These are phyloP conservation scores for Naganishia kalamii DNA, from an alignment of 768 basidiomycete genomes.

Conservation along the genomic window DNA sequence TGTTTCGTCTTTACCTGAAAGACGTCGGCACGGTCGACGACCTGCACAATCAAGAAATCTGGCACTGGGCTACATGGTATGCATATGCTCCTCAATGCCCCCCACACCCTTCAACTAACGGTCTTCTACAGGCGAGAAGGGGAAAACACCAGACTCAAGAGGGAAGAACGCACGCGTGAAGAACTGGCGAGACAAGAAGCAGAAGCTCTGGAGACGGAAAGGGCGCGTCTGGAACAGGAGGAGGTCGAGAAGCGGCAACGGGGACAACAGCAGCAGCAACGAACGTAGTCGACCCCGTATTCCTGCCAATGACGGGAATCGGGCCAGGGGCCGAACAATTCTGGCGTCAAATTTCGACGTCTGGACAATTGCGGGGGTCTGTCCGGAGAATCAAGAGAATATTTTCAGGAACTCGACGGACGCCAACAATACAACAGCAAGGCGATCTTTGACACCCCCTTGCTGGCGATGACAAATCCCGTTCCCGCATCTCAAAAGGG, in stretches of 20 bases:
- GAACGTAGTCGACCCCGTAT: not conserved
- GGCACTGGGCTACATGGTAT: slow-evolving; percentile 15
- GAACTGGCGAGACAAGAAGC: not conserved
- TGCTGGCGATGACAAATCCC: too few species aligned
- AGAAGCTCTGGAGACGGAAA: slow-evolving; percentile 3
- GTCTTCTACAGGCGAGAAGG: not conserved
- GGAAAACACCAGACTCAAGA: not conserved
- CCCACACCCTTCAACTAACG: not conserved
- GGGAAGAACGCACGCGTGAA: not conserved
- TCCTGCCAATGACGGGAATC: not conserved
- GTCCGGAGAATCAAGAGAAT: too few species aligned
- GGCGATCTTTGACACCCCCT: too few species aligned
- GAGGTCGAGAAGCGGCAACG: not conserved
- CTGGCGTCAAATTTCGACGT: too few species aligned
- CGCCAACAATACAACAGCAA: too few species aligned
- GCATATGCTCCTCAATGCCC: not conserved
- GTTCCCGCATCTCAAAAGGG: too few species aligned
- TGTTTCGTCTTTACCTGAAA: slow-evolving; percentile 33
- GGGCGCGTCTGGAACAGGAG: not conserved
- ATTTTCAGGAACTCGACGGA: too few species aligned
- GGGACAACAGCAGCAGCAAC: not conserved
- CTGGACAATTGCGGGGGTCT: too few species aligned
- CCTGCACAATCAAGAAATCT: slow-evolving; percentile 20
- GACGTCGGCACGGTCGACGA: slow-evolving; percentile 37
- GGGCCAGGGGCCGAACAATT: too few species aligned